Conservation (phyloP, 805 yeast species). For the Kodamaea restingae region DNA sequence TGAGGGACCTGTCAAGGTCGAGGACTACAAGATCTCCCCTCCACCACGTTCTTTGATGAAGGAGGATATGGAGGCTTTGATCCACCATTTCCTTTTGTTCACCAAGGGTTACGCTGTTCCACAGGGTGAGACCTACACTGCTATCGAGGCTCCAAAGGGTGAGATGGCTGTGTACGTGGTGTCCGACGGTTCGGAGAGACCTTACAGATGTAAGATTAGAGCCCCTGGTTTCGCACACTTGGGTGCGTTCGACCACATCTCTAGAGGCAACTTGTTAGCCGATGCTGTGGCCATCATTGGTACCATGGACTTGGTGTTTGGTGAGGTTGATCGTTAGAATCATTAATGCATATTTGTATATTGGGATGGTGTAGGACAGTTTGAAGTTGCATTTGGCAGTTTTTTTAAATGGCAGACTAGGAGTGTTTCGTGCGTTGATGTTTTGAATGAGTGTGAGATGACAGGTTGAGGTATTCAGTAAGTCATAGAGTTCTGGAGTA, state of each 20-base stretch:
- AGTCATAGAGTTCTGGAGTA: no score
- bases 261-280: slow-evolving; percentile 83
- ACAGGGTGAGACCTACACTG: slow-evolving; percentile 86
- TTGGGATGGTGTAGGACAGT: neutral
- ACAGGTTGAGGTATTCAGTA: no score
- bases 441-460: no score
- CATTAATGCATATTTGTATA: slow-evolving; percentile 4
- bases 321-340: slow-evolving; percentile 82
- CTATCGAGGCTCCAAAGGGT: slow-evolving; percentile 93
- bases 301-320: slow-evolving; percentile 92
- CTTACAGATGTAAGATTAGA: slow-evolving; percentile 87
- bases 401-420: no score
- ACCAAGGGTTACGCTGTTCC: slow-evolving; percentile 89
- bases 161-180: slow-evolving; percentile 91
- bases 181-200: slow-evolving; percentile 85
- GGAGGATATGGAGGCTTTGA: slow-evolving; percentile 88
- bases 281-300: slow-evolving; percentile 93
- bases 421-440: no score
- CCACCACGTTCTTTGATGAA: slow-evolving; percentile 82
- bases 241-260: slow-evolving; percentile 82
- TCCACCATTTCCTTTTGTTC: slow-evolving; percentile 83
- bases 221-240: slow-evolving; percentile 93
- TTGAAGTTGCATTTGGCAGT: no score
- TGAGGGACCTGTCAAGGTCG: slow-evolving; percentile 86
- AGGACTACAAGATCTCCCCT: slow-evolving; percentile 79